A percentile compares a stretch with the other conserved stretches of the same genome.
phyloP scores from a whole-genome alignment of 495 filamentous ascomycete species.

The Aspergillus diversus region DNA sequence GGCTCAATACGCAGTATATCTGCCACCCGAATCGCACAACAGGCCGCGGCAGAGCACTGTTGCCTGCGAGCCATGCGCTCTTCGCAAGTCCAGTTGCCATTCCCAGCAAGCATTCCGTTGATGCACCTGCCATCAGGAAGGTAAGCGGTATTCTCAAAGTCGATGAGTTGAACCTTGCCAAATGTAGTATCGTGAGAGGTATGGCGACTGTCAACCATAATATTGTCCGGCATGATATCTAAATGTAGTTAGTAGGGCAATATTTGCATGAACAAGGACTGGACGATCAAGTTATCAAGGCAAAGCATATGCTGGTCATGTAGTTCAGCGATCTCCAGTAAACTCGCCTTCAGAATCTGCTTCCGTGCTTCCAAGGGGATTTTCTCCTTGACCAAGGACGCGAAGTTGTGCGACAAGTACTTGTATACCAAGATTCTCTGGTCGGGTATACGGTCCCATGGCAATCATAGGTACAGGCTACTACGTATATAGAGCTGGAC shows the following conservation, averaged over 20 bases:
- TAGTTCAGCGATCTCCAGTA: slow-evolving; percentile 48
- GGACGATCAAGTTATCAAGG: slow-evolving; percentile 39
- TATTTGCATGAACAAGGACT: neutral
- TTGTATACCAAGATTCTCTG: slow-evolving; percentile 48
- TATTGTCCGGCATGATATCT: slow-evolving; percentile 38
- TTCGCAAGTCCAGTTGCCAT: slow-evolving; percentile 43
- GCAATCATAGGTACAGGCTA: slow-evolving; percentile 38
- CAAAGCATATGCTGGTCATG: slow-evolving; percentile 50
- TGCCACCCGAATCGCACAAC: too few relatives aligned
- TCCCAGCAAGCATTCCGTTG: slow-evolving; percentile 38
- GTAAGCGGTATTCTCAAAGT: slow-evolving; percentile 50
- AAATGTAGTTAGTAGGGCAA: slow-evolving; percentile 18
- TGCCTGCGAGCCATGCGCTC: too few relatives aligned
- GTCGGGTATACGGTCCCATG: slow-evolving; percentile 43
- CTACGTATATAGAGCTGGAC: slow-evolving; percentile 35
- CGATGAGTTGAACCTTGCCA: slow-evolving; percentile 40
- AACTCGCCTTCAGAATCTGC: slow-evolving; percentile 43
- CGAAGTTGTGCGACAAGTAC: slow-evolving; percentile 45
- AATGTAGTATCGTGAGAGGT: slow-evolving; percentile 32
- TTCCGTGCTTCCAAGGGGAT: slow-evolving; percentile 41
- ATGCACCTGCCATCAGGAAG: slow-evolving; percentile 35
- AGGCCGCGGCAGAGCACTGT: too few relatives aligned
- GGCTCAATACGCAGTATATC: too few relatives aligned
- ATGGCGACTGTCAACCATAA: slow-evolving; percentile 29
- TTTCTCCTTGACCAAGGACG: slow-evolving; percentile 41